These are phyloP conservation scores for Coprinellus aureogranulatus DNA, from an alignment of 768 basidiomycete genomes.

Conservation along the genomic window DNA sequence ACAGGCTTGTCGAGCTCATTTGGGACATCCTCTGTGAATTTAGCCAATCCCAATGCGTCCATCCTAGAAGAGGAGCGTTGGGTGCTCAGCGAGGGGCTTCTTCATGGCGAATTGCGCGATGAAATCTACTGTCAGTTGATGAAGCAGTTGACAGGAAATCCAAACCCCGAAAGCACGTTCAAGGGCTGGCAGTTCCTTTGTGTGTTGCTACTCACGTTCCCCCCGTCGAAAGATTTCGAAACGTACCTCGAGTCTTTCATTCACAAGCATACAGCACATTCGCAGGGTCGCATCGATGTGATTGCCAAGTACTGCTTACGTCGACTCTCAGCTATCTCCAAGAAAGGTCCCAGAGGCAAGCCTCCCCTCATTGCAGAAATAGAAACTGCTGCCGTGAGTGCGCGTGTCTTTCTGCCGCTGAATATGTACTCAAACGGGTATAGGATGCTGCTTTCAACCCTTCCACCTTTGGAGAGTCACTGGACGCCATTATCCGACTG, in stretches of 20 bases:
- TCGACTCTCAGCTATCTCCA: conserved; percentile 70
- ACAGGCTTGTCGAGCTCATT: conserved; percentile 42
- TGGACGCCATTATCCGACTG: conserved; percentile 78
- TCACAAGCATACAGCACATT: conserved; percentile 59
- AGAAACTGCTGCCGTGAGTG: conserved; percentile 79
- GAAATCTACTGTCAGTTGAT: conserved; percentile 92
- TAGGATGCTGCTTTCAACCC: conserved; percentile 94
- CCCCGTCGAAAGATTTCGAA: conserved; percentile 91
- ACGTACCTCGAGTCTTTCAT: conserved; percentile 80
- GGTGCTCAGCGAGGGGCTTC: conserved; percentile 76
- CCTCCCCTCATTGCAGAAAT: conserved; percentile 82
- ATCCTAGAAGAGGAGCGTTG: conserved; percentile 84
- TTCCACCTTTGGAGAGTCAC: conserved; percentile 88
- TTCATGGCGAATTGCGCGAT: conserved; percentile 82
- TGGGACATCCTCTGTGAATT: conserved; percentile 46
- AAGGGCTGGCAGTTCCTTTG: conserved; percentile 93
- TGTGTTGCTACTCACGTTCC: conserved; percentile 87
- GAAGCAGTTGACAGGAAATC: conserved; percentile 87
- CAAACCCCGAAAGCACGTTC: conserved; percentile 80
- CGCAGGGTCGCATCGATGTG: conserved; percentile 77
- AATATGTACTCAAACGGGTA: too few species aligned
- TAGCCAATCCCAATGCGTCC: conserved; percentile 33
- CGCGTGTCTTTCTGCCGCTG: conserved; percentile 1
- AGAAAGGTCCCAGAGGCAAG: conserved; percentile 85
- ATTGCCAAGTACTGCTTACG: conserved; percentile 91